Base-by-base conservation (phyloP, 2,329 filamentous ascomycete genomes). In the Cyclaneusma minus region DNA sequence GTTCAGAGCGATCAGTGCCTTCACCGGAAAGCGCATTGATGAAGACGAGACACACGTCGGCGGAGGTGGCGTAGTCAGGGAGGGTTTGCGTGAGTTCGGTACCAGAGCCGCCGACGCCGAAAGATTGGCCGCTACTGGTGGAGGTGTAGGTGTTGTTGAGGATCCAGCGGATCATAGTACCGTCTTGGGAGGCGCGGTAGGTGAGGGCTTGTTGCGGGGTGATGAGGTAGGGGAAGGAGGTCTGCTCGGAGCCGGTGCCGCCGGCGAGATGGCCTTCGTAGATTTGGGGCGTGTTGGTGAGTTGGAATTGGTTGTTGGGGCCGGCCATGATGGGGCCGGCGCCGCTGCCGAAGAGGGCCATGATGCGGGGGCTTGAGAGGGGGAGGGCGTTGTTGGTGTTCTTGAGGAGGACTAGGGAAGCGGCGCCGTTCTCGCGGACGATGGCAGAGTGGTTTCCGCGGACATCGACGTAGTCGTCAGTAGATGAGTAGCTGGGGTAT, bases 1-100 rank as follows among this genome's bases (percentile, higher is more conserved):
- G 35, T 9, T 32, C 25, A 0, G 21, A 22, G 7, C 38, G 30
- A 24, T 41, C 39, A 3, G 26, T 29, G 10, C 39, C 38, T 47
- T 79, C 73, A 26, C 72, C 71, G 10, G 64, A 60, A 40, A 71
- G 63, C 7, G 72, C 58, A 40, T 76, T 78, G 33, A 70, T 68
- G 38, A 79, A 79, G 7, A 76, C 71, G 19, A 80, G 55, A 49
- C 43, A 46, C 13, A 40, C 38, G 5, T 39, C 39, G 5, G 41
- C 36, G 7, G 33, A 30, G 3, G 24, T 16, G 1, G 37, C 33
- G 23, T 38, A 31, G 23, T 27, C 26, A 32, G 13, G 14, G 19
- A 12, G 23, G 13, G 24, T 29, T 1, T 16, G 11, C 2, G 28
- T 32, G 14, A 13, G n/a, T n/a, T n/a, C n/a, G n/a, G n/a, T n/a